These are phyloP conservation scores for Colletotrichum acutatum DNA, from an alignment of 2,329 filamentous ascomycete species.

Conservation along the genomic window DNA sequence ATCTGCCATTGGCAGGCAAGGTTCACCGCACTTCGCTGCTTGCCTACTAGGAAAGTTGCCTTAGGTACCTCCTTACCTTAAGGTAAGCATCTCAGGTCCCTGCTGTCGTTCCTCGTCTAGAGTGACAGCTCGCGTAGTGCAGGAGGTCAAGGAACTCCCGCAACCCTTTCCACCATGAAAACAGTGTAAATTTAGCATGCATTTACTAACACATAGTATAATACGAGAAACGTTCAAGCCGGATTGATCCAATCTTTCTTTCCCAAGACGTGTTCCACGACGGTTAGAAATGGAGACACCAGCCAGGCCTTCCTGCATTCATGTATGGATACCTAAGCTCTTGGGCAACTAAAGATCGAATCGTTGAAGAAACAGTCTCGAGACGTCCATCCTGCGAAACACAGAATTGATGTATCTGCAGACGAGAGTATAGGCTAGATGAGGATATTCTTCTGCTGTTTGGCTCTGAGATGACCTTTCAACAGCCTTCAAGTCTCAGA, in stretches of 20 bases:
- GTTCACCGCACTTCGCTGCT: conserved; percentile 30
- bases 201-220: too few relatives aligned
- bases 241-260: background rate
- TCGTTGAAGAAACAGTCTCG: background rate
- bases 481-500: background rate
- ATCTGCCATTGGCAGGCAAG: conserved; percentile 16
- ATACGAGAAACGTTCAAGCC: background rate
- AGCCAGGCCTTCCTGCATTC: background rate
- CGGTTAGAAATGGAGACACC: background rate
- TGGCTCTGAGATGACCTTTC: background rate
- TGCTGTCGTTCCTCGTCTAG: background rate
- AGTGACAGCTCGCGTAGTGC: conserved; percentile 19
- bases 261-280: background rate
- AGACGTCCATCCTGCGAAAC: background rate
- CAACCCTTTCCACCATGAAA: too few relatives aligned
- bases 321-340: background rate
- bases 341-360: background rate
- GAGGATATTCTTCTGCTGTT: background rate
- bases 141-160: background rate
- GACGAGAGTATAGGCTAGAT: background rate
- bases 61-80: background rate
- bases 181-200: too few relatives aligned
- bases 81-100: background rate
- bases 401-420: background rate
- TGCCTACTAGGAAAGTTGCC: background rate